Evolutionary conservation across 345 rosid species (phyloP), one percentile per base, ranked within the genome.

Genomic region (Sonneratia caseolaris): DNA sequence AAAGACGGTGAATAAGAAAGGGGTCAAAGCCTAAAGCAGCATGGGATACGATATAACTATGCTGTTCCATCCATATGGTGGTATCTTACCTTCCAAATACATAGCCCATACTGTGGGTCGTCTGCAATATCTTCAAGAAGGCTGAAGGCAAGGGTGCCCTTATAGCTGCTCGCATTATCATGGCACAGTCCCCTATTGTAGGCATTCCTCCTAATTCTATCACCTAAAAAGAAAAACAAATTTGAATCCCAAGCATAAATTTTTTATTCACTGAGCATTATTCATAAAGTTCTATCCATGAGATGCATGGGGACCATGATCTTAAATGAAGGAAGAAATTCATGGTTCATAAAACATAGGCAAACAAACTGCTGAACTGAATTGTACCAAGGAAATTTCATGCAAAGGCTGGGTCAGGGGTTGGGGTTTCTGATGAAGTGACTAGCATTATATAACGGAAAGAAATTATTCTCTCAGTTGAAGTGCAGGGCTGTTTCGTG

Each of bases 111-210:
- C 83, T 76, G 77, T 91, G 98, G 18, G 92, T 75, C 18, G 77
- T 90, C 82, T 86, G 96, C 80, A 94, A 83, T 84, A 91, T 90
- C 85, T 82, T 87, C 86, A 87, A 84, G 84, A 91, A 94, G 27
- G 88, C 88, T 74, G 97, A 85, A 78, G 97, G 98, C 85, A 91
- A 51, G 35, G 96, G 95, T 84, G 92, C 95, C 79, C 86, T 85
- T 79, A 91, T 71, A 43, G 97, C 92, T 73, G 96, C 95, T 55
- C 90, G 86, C 72, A 94, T 47, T 75, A 91, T 88, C 83, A 87
- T 79, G 21, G 98, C 98, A 79, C 96, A 91, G 73, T 94, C 98
- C 15, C 93, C 97, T 70, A 91, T 78, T 3, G 95, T 91, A 7
- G 98, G 97, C 53, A 76, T 81, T 79, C 96, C 98, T 69, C 96